Conservation (phyloP, 1,284 basidiomycete species). For the Phenoliferia sp. region DNA sequence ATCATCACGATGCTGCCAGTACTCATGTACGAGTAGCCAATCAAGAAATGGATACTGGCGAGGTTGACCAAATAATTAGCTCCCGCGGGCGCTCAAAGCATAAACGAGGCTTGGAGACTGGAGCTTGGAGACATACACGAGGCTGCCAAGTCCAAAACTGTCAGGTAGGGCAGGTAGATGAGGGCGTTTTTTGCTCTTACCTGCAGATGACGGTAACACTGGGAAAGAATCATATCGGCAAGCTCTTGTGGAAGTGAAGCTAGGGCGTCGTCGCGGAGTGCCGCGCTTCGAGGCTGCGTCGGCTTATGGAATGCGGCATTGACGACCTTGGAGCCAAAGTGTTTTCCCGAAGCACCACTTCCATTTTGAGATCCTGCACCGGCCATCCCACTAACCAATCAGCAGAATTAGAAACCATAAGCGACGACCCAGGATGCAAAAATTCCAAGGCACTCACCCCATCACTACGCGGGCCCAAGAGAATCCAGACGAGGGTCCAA, state of each 20-base stretch:
- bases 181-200: neutral
- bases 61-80: neutral
- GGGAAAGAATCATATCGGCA: neutral
- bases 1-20: slow-evolving; percentile 11
- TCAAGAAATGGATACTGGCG: slow-evolving; percentile 20
- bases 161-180: neutral
- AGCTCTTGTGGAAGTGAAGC: slow-evolving; percentile 8
- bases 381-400: neutral
- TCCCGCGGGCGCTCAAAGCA: neutral
- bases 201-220: slow-evolving; percentile 11
- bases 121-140: neutral
- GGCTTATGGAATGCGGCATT: neutral
- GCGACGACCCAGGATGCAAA: neutral
- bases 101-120: neutral
- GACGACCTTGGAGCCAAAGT: slow-evolving; percentile 1
- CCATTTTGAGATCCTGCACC: neutral
- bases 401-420: neutral
- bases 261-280: slow-evolving; percentile 11
- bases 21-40: slow-evolving; percentile 19
- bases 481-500: slow-evolving; percentile 16
- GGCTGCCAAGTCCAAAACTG: neutral
- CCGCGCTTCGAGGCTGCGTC: neutral
- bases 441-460: neutral
- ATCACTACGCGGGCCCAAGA: slow-evolving; percentile 16
- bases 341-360: neutral